Conservation (phyloP, 257 asterid genomes). For the Forsythia viridissima region DNA sequence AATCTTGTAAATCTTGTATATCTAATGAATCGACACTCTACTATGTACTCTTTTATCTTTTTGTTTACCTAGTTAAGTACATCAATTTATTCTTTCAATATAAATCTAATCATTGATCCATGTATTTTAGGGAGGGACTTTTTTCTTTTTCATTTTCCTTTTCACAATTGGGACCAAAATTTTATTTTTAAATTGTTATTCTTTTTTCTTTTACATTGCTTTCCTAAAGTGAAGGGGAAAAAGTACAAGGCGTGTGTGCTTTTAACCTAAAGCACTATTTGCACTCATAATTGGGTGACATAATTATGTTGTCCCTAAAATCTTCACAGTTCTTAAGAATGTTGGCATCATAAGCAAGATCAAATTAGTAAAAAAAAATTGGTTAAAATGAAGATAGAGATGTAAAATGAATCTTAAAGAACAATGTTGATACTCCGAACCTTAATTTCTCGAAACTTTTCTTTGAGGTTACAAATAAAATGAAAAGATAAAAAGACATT, state of each 20-base stretch:
- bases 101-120: neutral
- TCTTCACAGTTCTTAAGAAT: constrained; percentile 21
- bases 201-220: constrained; percentile 1
- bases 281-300: constrained; percentile 43
- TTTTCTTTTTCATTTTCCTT: too few relatives aligned
- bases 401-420: neutral
- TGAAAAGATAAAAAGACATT: neutral
- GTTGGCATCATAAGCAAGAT: constrained; percentile 36
- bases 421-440: neutral
- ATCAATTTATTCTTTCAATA: neutral
- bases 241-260: constrained; percentile 53
- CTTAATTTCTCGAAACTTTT: too few relatives aligned
- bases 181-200: neutral
- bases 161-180: too few relatives aligned
- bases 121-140: neutral
- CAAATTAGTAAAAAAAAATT: constrained; percentile 1
- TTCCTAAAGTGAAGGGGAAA: constrained; percentile 34
- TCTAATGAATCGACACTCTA: neutral
- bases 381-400: neutral
- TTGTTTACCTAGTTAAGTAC: neutral
- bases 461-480: neutral
- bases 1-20: too few relatives aligned
- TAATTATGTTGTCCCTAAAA: constrained; percentile 44
- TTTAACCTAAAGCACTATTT: constrained; percentile 39
- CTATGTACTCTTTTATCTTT: neutral